Base-by-base conservation (phyloP, 1,139 yeast species). In the Scheffersomyces insectosa region DNA sequence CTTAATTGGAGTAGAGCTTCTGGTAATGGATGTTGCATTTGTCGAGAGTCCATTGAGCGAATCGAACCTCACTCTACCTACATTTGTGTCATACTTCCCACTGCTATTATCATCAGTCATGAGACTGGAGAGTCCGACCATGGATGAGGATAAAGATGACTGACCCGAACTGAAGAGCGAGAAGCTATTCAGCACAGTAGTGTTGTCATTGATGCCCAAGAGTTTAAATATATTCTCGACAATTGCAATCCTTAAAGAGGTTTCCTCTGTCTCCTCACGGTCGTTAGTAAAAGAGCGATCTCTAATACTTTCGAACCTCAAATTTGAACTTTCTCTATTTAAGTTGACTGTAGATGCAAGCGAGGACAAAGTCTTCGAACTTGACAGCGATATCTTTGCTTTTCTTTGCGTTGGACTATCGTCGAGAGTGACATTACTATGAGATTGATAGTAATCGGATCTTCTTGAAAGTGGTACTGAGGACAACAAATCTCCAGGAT, bases 401-500 rank as follows among this genome's bases (percentile, higher is more conserved):
- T 15, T 14, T 8, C 34, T 31, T 10, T 9, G 23, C 11, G 10
- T n/a, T 10, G 34, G 34, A 31, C 20, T 20, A 8, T 31, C 34
- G 3, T 15, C 34, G n/a, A 20, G 20, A 31, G 40, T 41, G 6
- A 48, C 44, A 28, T 43, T 37, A 6, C 57, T 50, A 32, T 52
- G 56, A 4, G 49, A 46, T 33, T 51, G 57, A 41, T 45, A 50
- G 33, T 60, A 59, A 28, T 68, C 65, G 0, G 72, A 55, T 45
- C 75, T 69, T 49, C 91, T 70, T 1, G 90, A 80, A 3, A 88
- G 64, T 0, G 96, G 95, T 0, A 86, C 96, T 42, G 87, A 87
- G 0, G 96, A 86, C 12, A 89, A 66, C 43, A 89, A 70, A 60
- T 89, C 96, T 28, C 97, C 97, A 0, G 97, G 96, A 44, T 71